A percentile compares a stretch with the other conserved stretches of the same genome.
phyloP scores from a whole-genome alignment of 331 rosid genomes.

The Quercus phellos region DNA sequence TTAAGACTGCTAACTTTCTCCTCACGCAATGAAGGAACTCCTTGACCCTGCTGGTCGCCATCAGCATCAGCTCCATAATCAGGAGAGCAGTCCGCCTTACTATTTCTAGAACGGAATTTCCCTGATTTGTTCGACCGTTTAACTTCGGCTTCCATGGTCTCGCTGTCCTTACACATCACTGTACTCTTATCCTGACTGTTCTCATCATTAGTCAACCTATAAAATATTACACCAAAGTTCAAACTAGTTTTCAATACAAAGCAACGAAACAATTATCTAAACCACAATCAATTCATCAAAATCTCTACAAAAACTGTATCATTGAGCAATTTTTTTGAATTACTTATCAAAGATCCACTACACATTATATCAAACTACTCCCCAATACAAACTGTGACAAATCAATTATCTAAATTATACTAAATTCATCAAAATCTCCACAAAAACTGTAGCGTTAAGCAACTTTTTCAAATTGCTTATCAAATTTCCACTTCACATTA shows the following conservation, averaged over 20 bases:
- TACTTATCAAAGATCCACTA: too few relatives aligned
- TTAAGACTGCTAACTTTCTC: slow-evolving; percentile 96
- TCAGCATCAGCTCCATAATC: slow-evolving; percentile 75
- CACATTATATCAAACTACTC: too few relatives aligned
- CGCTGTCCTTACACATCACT: slow-evolving; percentile 43
- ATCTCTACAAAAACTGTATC: neutral
- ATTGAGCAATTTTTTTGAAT: neutral
- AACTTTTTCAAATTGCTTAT: too few relatives aligned
- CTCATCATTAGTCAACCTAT: slow-evolving; percentile 56
- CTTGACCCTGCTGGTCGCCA: slow-evolving; percentile 77
- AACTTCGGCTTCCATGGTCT: slow-evolving; percentile 54
- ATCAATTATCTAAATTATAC: too few relatives aligned
- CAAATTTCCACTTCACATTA: too few relatives aligned
- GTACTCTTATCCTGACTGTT: slow-evolving; percentile 53
- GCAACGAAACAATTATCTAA: neutral
- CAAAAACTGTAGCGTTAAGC: too few relatives aligned
- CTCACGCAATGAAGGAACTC: slow-evolving; percentile 76
- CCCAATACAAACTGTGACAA: too few relatives aligned
- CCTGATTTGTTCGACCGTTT: slow-evolving; percentile 58
- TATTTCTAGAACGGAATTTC: slow-evolving; percentile 67
- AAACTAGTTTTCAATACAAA: neutral
- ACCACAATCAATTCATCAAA: neutral
- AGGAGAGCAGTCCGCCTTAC: slow-evolving; percentile 63
- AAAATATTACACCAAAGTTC: neutral
- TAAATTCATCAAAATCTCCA: too few relatives aligned